Evolutionary conservation across 2,329 filamentous ascomycete species (phyloP).

Genomic region (Paracorniculantispora psalliotae): DNA sequence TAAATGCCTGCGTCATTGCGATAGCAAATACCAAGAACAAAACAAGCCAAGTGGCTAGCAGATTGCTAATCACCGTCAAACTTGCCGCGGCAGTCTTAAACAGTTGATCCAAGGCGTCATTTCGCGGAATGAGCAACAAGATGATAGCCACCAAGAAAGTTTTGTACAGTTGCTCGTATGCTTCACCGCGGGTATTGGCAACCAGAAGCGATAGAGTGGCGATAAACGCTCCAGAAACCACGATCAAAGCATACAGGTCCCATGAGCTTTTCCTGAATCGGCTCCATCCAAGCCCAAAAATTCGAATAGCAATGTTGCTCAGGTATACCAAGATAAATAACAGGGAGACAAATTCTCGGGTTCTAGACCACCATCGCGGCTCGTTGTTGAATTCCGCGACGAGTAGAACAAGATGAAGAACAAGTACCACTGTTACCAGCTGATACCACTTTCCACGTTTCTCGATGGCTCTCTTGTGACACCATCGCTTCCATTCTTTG

Average conservation of each 20-base stretch:
- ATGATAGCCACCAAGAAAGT: constrained; percentile 88
- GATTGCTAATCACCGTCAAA: constrained; percentile 82
- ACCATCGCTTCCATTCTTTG: constrained; percentile 83
- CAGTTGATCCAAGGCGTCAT: constrained; percentile 93
- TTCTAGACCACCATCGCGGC: constrained; percentile 61
- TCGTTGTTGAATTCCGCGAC: constrained; percentile 83
- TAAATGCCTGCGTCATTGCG: constrained; percentile 91
- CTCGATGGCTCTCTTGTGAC: constrained; percentile 87
- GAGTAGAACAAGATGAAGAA: constrained; percentile 77
- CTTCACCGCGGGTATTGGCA: constrained; percentile 51
- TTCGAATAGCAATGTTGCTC: constrained; percentile 74
- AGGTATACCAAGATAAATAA: constrained; percentile 77
- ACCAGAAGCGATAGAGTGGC: constrained; percentile 76
- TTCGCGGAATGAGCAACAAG: constrained; percentile 86
- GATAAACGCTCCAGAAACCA: constrained; percentile 71
- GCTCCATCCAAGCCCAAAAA: constrained; percentile 85
- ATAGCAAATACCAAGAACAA: constrained; percentile 96
- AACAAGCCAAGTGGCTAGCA: constrained; percentile 95
- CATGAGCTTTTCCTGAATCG: constrained; percentile 90
- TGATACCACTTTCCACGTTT: constrained; percentile 92
- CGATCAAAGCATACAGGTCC: constrained; percentile 83
- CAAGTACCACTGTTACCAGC: constrained; percentile 70
- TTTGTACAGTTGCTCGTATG: constrained; percentile 81
- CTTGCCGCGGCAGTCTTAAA: constrained; percentile 98
- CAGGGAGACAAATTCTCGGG: constrained; percentile 74